Base-by-base conservation (phyloP, 768 basidiomycete species). In the Crucibulum laeve region DNA sequence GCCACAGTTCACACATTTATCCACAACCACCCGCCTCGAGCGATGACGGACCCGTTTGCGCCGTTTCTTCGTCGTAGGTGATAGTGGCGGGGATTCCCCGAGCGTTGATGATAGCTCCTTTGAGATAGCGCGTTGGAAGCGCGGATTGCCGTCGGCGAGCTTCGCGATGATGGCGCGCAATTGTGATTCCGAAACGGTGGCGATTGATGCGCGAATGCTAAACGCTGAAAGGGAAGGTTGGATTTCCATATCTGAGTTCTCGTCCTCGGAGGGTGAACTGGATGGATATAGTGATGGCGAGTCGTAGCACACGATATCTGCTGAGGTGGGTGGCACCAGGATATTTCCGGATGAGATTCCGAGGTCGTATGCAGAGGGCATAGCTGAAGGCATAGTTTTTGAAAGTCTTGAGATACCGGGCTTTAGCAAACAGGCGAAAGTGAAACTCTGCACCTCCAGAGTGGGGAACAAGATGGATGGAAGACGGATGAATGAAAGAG, bases 111-210 rank as follows among this genome's bases (percentile, higher is more conserved):
- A 25, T 2, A 75, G 55, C 49, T 73, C 70, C 43, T 61, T 64
- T 33, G 58, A 62, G 24, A 76, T 56, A 2, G 67, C 69, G 17
- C 61, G 62, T 40, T 65, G 62, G 43, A 74, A 64, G 13, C 52
- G 57, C 0, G 66, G 61, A 44, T 60, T 60, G 19, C 50, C 54
- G 18, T 60, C 58, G 1, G 67, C 66, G 4, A 76, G 58, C 40
- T 62, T 67, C 32, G 64, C 52, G 44, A 74, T 47, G 38, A 70
- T 56, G 17, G 63, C 60, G 22, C 71, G 69, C 4, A 77, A 63
- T 42, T 58, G 64, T 10, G 53, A 40, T 34, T 71, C 69, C 0
- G 70, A 56, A 5, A 64, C 50, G 21, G 62, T 55, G 14, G 65
- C 60, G 38, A 77, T 64, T 4, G 68, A 55, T 36, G 35, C 53